Conservation (phyloP, 352 stramenopile species). For the Phytophthora gonapodyides region DNA sequence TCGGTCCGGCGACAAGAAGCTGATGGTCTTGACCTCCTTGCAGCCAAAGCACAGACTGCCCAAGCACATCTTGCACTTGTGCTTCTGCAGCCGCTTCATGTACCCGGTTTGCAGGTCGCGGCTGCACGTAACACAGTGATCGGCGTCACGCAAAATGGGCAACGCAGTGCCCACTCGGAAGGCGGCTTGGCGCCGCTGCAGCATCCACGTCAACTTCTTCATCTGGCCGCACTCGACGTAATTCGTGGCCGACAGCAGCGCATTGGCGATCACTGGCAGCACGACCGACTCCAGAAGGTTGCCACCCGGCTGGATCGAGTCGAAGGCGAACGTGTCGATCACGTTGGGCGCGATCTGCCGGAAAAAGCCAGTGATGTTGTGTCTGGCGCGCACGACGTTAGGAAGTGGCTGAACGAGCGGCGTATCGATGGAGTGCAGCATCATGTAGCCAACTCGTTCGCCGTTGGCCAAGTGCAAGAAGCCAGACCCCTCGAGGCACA, state of each 20-base stretch:
- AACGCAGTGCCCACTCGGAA: conserved; percentile 6
- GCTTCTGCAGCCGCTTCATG: conserved; percentile 16
- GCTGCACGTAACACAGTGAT: conserved; percentile 32
- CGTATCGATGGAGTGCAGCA: conserved; percentile 33
- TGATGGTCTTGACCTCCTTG: conserved; percentile 41
- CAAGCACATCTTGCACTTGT: conserved; percentile 36
- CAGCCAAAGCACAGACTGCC: conserved; percentile 36
- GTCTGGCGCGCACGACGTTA: conserved; percentile 32
- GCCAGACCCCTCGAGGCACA: conserved; percentile 41
- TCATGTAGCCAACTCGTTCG: conserved; percentile 38
- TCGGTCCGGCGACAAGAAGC: conserved; percentile 34
- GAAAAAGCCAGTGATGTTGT: conserved; percentile 48
- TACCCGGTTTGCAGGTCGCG: conserved; percentile 16
- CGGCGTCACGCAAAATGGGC: background rate
- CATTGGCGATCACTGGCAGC: conserved; percentile 34
- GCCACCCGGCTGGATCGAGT: conserved; percentile 32
- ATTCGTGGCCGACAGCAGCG: conserved; percentile 38
- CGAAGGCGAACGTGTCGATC: conserved; percentile 46
- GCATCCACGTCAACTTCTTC: conserved; percentile 60
- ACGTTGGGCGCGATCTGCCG: conserved; percentile 43
- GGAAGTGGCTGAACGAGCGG: conserved; percentile 28
- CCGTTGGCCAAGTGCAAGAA: conserved; percentile 29
- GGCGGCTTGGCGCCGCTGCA: conserved; percentile 19
- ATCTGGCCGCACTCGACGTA: conserved; percentile 52
- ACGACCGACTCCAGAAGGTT: conserved; percentile 36